Evolutionary conservation across 2,329 filamentous ascomycete species (phyloP).

Genomic region (Camptophora hylomeconis): DNA sequence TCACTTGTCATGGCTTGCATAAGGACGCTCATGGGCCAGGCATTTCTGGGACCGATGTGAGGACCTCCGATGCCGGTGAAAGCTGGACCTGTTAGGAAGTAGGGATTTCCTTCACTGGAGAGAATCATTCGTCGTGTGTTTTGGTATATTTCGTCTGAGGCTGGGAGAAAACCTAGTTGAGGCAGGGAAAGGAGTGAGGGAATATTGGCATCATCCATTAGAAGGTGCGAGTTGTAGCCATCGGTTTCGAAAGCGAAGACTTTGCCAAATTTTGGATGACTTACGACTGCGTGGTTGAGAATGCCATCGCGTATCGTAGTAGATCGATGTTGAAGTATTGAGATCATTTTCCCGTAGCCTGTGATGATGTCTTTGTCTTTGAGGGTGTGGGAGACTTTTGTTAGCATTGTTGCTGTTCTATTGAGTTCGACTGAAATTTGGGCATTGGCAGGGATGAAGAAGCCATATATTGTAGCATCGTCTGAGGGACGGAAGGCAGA

Average conservation of each 20-base stretch:
- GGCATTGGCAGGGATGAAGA: constrained; percentile 89
- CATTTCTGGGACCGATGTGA: constrained; percentile 68
- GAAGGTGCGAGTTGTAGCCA: constrained; percentile 46
- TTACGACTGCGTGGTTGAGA: constrained; percentile 65
- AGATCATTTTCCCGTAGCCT: constrained; percentile 21
- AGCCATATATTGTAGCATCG: constrained; percentile 86
- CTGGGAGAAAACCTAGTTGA: constrained; percentile 43
- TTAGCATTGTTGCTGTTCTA: constrained; percentile 58
- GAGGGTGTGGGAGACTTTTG: constrained; percentile 20
- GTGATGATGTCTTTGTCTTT: constrained; percentile 26
- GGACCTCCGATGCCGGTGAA: constrained; percentile 84
- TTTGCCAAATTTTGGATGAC: constrained; percentile 36
- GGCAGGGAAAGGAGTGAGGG: constrained; percentile 50
- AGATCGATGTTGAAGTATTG: constrained; percentile 40
- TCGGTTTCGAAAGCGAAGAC: constrained; percentile 56
- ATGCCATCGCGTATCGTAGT: constrained; percentile 61
- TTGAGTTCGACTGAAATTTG: constrained; percentile 88
- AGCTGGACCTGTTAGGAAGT: constrained; percentile 62
- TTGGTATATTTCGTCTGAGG: constrained; percentile 58
- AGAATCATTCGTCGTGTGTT: constrained; percentile 82
- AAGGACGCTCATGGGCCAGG: constrained; percentile 93
- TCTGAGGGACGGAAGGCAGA: constrained; percentile 92
- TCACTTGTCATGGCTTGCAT: constrained; percentile 83
- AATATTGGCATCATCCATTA: constrained; percentile 56
- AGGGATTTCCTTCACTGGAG: constrained; percentile 67